Conservation (phyloP, 2,329 filamentous ascomycete genomes). For the Fusarium sp. region DNA sequence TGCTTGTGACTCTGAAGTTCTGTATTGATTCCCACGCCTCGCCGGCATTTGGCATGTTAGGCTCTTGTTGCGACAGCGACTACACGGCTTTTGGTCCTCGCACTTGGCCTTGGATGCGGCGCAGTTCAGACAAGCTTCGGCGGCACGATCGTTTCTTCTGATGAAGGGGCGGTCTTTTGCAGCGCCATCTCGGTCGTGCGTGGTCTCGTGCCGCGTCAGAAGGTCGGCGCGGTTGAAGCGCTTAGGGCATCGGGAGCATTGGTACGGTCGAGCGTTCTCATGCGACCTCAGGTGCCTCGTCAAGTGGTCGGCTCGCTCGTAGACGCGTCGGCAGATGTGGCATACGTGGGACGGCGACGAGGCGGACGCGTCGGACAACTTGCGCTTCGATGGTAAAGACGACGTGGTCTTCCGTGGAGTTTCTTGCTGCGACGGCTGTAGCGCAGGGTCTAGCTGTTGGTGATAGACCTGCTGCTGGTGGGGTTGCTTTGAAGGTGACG, state of each 20-base stretch:
- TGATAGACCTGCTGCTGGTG: conserved; percentile 28
- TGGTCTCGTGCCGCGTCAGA: conserved; percentile 43
- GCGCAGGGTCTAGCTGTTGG: conserved; percentile 32
- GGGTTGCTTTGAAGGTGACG: conserved; percentile 25
- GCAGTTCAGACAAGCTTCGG: conserved; percentile 45
- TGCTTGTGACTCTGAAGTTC: conserved; percentile 41
- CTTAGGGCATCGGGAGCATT: conserved; percentile 45
- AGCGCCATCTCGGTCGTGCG: conserved; percentile 43
- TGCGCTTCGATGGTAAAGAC: conserved; percentile 38
- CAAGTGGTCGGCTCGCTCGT: conserved; percentile 44
- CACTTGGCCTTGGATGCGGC: conserved; percentile 45
- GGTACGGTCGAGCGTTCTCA: conserved; percentile 44
- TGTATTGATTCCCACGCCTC: conserved; percentile 41
- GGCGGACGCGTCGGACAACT: conserved; percentile 41
- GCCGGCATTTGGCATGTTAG: conserved; percentile 42
- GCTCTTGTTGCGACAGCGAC: conserved; percentile 43
- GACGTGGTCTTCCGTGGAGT: conserved; percentile 24
- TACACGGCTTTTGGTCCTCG: conserved; percentile 44
- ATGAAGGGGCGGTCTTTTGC: conserved; percentile 44
- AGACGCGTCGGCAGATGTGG: conserved; percentile 44
- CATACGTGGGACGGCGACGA: conserved; percentile 45
- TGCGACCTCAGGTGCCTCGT: conserved; percentile 44
- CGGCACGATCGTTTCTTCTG: conserved; percentile 41
- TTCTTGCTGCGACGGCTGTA: conserved; percentile 25
- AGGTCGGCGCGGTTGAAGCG: conserved; percentile 45